Evolutionary conservation across 805 yeast species (phyloP), one percentile per base, ranked within the genome.

Genomic region (Ogataea allantospora): DNA sequence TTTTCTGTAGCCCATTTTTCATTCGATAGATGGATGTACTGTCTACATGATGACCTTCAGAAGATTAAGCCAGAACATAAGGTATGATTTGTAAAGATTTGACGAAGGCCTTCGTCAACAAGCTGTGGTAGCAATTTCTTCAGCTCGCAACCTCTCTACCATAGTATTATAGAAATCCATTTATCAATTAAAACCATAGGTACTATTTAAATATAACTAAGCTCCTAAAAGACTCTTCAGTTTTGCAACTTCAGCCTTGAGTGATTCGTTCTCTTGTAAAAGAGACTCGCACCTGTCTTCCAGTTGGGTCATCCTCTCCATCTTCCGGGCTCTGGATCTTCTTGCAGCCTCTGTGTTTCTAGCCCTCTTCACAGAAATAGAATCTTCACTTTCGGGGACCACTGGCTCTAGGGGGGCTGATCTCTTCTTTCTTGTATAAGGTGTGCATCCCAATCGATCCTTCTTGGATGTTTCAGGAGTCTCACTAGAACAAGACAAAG

Each of bases 321-420:
- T 80, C 65, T 89, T 88, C 62, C 95, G 79, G 16, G 96, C 96
- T 56, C 97, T 74, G 18, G 96, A 88, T 58, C 96, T 78, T 63
- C 97, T 80, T 6, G 97, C 97, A 50, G 98, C 97, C 60, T 88
- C 96, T n/a, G 91, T 91, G 74, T 93, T 91, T 65, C 91, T 81
- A 7, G 98, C 98, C 60, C 98, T 81, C 69, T 91, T 91, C 54
- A 84, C 62, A 30, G 87, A 77, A 40, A 73, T 75, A n/a, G 82
- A 77, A 61, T 88, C 95, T 33, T 60, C 65, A 17, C 68, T 60
- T 30, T 73, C 75, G 21, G 76, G 71, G 31, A 75, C 74, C 39
- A 88, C 72, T 7, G 95, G 95, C 50, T 72, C 68, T 62, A 88
- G 71, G 7, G 95, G 95, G 42, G 68, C 65, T 19, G 75, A 47